Evolutionary conservation across 495 filamentous ascomycete genomes (phyloP), one percentile per base, ranked within the genome.

Genomic region (Glarea lozoyensis): DNA sequence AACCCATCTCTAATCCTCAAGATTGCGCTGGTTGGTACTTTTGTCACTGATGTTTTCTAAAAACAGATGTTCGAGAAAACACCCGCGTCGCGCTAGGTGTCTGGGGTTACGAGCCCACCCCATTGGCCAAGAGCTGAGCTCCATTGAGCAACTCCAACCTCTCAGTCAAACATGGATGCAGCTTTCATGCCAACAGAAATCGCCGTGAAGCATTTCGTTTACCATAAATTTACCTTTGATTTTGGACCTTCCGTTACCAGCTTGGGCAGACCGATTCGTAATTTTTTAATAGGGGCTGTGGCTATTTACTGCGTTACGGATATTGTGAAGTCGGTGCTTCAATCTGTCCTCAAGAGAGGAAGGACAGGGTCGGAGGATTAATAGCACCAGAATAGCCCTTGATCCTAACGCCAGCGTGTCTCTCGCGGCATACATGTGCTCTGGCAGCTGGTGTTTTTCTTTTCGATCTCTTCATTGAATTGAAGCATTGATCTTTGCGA

Each of bases 341-440:
- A 57, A 57, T 42, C 48, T 57, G 54, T 57, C 54, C 51, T 57
- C 37, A 52, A 44, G 35, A 29, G n/a, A 29, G 25, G 7, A 29
- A 7, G 25, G n/a, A n/a, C 25, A 29, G 7, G 39, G 35, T 37
- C 48, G 45, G 40, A 38, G 20, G 10, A 22, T 20, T 32, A 47
- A 22, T 15, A 16, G 15, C 6, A 9, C 9, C 16, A 21, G 17
- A 37, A 19, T 20, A 19, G 16, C 9, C 19, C 22, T 20, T 16
- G 22, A 37, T 37, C 19, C 35, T 11, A 37, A 16, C 19, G 35
- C 10, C 35, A 37, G 35, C 10, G 35, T 37, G 35, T 19, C 17
- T 21, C 17, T 34, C 31, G 6, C 31, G 17, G 31, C 31, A 34
- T 34, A 34, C 31, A 34, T 34, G 31, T 34, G 31, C 31, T 34